These are phyloP conservation scores for Parsonsia alboflavescens DNA, from an alignment of 257 asterid genomes.

Conservation along the genomic window DNA sequence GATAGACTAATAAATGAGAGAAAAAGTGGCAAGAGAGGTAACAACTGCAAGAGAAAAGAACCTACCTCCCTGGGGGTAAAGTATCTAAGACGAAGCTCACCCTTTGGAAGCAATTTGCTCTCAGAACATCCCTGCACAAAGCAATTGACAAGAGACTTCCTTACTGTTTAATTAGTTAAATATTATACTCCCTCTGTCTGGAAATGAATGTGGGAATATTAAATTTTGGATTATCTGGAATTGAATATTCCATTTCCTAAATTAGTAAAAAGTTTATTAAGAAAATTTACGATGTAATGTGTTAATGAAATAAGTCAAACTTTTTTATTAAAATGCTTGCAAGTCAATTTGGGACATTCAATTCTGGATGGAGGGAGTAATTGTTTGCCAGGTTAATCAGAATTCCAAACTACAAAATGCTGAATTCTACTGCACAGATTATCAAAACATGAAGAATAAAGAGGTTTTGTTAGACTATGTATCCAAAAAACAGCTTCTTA, in stretches of 20 bases:
- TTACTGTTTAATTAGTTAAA: neutral
- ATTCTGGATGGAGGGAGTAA: too few relatives aligned
- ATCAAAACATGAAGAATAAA: neutral
- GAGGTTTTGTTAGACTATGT: neutral
- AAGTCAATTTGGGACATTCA: too few relatives aligned
- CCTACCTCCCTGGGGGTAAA: constrained; percentile 94
- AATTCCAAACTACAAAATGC: neutral
- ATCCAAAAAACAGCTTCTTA: too few relatives aligned
- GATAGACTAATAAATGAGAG: neutral
- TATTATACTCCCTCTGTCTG: too few relatives aligned
- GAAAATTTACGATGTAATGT: too few relatives aligned
- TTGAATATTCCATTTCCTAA: too few relatives aligned
- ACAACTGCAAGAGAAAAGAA: constrained; percentile 14
- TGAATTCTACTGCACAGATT: neutral
- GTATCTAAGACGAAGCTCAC: constrained; percentile 68
- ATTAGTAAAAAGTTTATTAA: too few relatives aligned
- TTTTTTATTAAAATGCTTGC: too few relatives aligned
- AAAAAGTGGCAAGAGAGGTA: constrained; percentile 5
- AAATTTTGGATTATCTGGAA: too few relatives aligned
- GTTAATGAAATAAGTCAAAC: too few relatives aligned
- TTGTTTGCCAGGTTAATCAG: neutral
- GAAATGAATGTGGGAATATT: too few relatives aligned
- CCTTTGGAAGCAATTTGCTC: constrained; percentile 35
- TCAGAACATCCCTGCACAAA: constrained; percentile 46
- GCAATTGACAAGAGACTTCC: neutral